Evolutionary conservation across 2,329 filamentous ascomycete species (phyloP), one percentile per base, ranked within the genome.

Genomic region (Alternaria panax): DNA sequence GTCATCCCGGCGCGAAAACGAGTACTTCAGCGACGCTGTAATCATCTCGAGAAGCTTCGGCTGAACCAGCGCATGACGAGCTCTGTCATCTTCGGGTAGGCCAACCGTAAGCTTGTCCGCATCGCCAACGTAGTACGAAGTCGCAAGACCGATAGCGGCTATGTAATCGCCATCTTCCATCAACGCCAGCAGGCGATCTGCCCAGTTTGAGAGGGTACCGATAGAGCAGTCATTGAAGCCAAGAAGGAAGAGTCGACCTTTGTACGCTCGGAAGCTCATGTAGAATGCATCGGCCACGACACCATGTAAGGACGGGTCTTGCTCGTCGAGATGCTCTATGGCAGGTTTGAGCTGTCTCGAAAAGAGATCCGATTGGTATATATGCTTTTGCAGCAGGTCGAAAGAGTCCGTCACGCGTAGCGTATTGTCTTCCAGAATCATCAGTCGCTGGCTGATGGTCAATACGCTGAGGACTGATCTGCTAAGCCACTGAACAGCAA

Each of bases 111-210:
- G 85, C 77, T 95, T 97, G 76, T 97, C 92, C n/a, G 92, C 88
- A 71, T 93, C 89, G 24, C 95, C 95, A 7, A 88, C 90, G 75
- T 96, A 98, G 78, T 98, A 99, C 0, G 90, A 91, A 1, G 93
- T 96, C 9, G 94, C 96, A 59, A 99, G 84, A 65, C 90, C 87
- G 60, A 99, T 97, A 2, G 95, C 93, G 12, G 88, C 91, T 64
- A 99, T 91, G 72, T 96, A 97, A 78, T 98, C 93, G n/a, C 95
- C 95, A 57, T 93, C 88, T 75, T 98, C 93, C 92, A 99, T 97
- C 68, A 98, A 84, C 0, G 94, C 93, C 66, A 97, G 88, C 18
- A 99, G 82, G 40, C 95, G 86, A 77, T 99, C 95, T 2, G 95
- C 94, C 95, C 95, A 99, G 68, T 99, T 99, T 0, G 95, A 98